Conservation (phyloP, 805 yeast species). For the Cyberlindnera nakhonratchasimensis region DNA sequence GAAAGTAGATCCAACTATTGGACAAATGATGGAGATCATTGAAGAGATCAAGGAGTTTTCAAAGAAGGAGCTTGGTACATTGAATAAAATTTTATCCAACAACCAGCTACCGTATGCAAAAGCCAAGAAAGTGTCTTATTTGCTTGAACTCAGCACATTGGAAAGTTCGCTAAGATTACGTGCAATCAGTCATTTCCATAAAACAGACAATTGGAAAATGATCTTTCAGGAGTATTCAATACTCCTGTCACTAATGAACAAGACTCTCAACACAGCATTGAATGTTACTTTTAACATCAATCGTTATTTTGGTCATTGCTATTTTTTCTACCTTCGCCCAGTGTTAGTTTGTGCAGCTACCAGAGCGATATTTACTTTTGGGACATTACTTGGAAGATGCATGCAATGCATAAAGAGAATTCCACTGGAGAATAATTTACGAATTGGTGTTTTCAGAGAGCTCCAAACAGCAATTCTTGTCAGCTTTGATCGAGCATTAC, state of each 20-base stretch:
- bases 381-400: conserved; percentile 1
- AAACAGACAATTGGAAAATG: conserved; percentile 25
- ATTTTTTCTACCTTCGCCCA: conserved; percentile 7
- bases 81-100: conserved; percentile 15
- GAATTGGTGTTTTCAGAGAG: conserved; percentile 1
- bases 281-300: conserved; percentile 33
- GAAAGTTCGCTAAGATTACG: conserved; percentile 33
- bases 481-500: conserved; percentile 2
- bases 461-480: conserved; percentile 1
- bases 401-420: conserved; percentile 3
- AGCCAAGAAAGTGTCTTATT: conserved; percentile 23
- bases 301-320: conserved; percentile 30
- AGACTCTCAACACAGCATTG: conserved; percentile 31
- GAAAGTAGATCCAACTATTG: conserved; percentile 31
- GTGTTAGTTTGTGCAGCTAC: background rate
- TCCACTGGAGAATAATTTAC: background rate
- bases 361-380: background rate
- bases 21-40: conserved; percentile 31
- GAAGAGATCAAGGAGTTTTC: conserved; percentile 33
- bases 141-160: conserved; percentile 29
- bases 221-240: conserved; percentile 35
- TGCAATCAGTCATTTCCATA: conserved; percentile 39
- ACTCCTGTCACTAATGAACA: conserved; percentile 25
- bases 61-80: conserved; percentile 25
- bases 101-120: conserved; percentile 13